These are phyloP conservation scores for Marvania coccoides DNA, from an alignment of 139 green algal genomes.

Conservation along the genomic window DNA sequence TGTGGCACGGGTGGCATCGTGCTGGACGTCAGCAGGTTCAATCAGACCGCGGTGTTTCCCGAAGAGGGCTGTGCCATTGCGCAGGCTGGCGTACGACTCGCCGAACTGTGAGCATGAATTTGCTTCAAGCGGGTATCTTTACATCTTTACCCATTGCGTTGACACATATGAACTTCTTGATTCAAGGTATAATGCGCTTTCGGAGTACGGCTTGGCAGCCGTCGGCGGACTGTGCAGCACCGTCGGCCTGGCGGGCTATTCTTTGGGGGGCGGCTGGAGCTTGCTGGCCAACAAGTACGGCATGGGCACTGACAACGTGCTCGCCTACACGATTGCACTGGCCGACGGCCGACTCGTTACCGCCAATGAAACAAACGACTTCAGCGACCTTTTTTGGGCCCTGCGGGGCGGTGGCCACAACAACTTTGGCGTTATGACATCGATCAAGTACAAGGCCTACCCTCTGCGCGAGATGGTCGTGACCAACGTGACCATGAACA, in stretches of 20 bases:
- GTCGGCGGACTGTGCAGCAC: not conserved
- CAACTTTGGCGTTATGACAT: not conserved
- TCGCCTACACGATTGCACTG: not conserved
- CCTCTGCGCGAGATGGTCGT: not conserved
- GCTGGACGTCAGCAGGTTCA: not conserved
- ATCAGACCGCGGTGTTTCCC: not conserved
- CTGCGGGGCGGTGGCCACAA: constrained; percentile 4
- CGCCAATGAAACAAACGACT: not conserved
- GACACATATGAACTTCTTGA: no score
- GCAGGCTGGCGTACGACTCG: not conserved
- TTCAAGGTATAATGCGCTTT: no score
- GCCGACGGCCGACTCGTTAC: no score
- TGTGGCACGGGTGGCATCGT: not conserved
- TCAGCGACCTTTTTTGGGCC: not conserved
- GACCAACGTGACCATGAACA: not conserved
- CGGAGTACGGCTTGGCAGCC: not conserved
- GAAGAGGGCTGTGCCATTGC: not conserved
- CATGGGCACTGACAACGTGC: not conserved
- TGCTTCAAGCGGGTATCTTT: no score
- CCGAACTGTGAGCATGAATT: not conserved
- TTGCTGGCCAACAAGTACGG: not conserved
- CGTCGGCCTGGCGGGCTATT: not conserved
- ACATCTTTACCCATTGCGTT: no score
- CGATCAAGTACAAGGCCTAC: not conserved
- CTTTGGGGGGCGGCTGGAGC: constrained; percentile 3